Evolutionary conservation across 2,329 filamentous ascomycete genomes (phyloP).

Genomic region (Emmonsia crescens): DNA sequence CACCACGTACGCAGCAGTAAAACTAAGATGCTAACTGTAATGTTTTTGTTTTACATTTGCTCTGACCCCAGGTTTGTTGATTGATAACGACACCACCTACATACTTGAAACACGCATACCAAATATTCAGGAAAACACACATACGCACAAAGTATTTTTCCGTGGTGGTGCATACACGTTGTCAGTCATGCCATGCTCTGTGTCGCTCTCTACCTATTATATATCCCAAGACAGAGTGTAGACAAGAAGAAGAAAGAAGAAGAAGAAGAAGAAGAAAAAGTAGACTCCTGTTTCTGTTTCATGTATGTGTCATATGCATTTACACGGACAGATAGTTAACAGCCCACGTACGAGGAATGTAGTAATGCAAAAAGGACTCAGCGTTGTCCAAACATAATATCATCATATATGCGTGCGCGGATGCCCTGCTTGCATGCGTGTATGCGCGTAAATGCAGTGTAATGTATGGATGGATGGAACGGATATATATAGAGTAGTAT

Average conservation of each 20-base stretch:
- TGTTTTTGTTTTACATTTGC: no score
- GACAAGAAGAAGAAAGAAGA: not conserved
- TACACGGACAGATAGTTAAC: not conserved
- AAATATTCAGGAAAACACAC: no score
- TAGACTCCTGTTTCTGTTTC: not conserved
- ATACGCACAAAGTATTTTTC: no score
- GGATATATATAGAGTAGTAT: not conserved
- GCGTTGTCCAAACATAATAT: not conserved
- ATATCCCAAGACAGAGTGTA: not conserved
- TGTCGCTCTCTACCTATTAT: not conserved
- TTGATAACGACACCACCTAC: not conserved
- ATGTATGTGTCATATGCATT: not conserved
- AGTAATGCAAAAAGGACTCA: not conserved
- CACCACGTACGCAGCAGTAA: not conserved
- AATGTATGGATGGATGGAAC: not conserved
- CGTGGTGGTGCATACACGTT: not conserved
- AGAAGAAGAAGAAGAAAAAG: not conserved
- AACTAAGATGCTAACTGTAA: not conserved
- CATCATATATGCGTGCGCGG: not conserved
- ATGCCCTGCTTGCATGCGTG: no score
- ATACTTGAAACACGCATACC: not conserved
- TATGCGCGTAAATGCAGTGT: not conserved
- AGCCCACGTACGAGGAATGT: not conserved
- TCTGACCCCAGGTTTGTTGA: not conserved
- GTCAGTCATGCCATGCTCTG: not conserved